phyloP scores from a whole-genome alignment of 2,329 filamentous ascomycete genomes.

The Tolypocladium sp. region DNA sequence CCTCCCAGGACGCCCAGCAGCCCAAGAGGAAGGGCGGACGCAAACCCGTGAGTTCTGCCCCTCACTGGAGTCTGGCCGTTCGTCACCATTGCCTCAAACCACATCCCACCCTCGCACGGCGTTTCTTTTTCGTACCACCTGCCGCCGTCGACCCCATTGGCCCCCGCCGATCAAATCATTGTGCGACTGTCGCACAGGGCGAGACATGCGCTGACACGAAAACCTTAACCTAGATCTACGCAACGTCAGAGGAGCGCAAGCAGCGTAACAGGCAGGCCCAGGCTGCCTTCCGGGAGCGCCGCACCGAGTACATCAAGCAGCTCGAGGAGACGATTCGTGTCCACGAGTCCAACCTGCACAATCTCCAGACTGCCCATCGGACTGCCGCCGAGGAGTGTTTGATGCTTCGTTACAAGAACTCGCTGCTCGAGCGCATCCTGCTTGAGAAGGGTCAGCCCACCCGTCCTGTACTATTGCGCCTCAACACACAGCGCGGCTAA shows the following conservation, averaged over 20 bases:
- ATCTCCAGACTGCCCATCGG: conserved; percentile 86
- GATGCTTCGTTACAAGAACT: conserved; percentile 98
- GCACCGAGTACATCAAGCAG: conserved; percentile 99
- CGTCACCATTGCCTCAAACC: not conserved
- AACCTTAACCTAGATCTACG: conserved; percentile 66
- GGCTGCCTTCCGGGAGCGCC: conserved; percentile 90
- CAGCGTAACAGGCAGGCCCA: conserved; percentile 96
- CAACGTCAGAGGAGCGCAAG: conserved; percentile 96
- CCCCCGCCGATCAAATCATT: not conserved
- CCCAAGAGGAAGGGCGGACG: conserved; percentile 96
- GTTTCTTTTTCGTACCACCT: not conserved
- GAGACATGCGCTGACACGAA: conserved; percentile 6
- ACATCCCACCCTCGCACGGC: not conserved
- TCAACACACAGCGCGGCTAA: not conserved
- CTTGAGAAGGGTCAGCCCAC: conserved; percentile 77
- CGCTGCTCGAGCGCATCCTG: conserved; percentile 85
- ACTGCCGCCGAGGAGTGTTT: conserved; percentile 92
- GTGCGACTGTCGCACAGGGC: conserved; percentile 1
- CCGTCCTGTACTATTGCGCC: not conserved
- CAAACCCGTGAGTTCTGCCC: conserved; percentile 70
- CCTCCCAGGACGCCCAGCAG: conserved; percentile 45
- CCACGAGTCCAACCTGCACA: conserved; percentile 90
- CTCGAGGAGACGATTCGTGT: conserved; percentile 95
- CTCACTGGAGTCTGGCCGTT: not conserved
- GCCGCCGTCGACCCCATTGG: not conserved